phyloP scores from a whole-genome alignment of 139 green algal genomes.

The Chlamydomonas eustigma region DNA sequence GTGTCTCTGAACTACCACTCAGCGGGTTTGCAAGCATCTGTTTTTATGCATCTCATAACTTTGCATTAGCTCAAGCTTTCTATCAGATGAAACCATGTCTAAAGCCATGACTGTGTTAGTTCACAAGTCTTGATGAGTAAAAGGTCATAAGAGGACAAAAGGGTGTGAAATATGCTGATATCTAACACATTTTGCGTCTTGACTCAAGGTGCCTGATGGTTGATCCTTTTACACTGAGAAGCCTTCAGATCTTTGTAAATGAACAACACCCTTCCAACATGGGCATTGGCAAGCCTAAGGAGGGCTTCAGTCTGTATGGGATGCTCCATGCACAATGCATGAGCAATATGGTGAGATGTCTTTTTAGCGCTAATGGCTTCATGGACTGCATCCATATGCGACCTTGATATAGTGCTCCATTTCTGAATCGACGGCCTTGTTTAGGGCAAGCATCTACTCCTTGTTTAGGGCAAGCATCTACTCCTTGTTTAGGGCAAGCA shows the following conservation, averaged over 20 bases:
- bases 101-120: not conserved
- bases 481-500: no score
- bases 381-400: no score
- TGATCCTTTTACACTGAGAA: slow-evolving; percentile 11
- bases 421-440: no score
- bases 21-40: not conserved
- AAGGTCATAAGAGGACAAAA: no score
- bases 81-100: not conserved
- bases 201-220: not conserved
- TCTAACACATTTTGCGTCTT: no score
- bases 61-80: not conserved
- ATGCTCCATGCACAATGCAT: slow-evolving; percentile 64
- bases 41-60: not conserved
- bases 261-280: slow-evolving; percentile 82
- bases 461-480: no score
- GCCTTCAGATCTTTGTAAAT: slow-evolving; percentile 63
- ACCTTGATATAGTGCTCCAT: no score
- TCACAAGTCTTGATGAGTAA: not conserved
- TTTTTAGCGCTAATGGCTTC: no score
- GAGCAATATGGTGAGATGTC: slow-evolving; percentile 40
- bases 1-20: not conserved
- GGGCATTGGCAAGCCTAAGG: slow-evolving; percentile 83
- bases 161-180: no score
- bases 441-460: no score
- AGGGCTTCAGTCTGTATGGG: slow-evolving; percentile 83